These are phyloP conservation scores for Spiraea crenata DNA, from an alignment of 331 rosid species.

Conservation along the genomic window DNA sequence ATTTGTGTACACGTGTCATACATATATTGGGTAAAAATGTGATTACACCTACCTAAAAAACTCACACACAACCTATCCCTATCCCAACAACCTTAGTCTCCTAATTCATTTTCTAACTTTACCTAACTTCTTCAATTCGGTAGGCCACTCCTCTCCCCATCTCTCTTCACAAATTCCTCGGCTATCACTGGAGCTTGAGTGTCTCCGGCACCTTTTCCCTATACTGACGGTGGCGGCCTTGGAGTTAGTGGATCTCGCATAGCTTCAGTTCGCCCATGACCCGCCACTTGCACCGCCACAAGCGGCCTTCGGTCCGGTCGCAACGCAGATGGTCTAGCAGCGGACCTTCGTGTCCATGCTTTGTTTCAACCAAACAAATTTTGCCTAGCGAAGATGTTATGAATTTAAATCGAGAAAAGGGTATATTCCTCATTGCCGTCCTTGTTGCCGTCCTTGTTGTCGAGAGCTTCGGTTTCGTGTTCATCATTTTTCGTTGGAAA, in stretches of 20 bases:
- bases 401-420: conserved; percentile 22
- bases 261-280: conserved; percentile 78
- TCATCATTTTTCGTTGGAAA: too few relatives aligned
- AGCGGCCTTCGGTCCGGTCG: conserved; percentile 81
- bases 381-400: conserved; percentile 12
- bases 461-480: too few relatives aligned
- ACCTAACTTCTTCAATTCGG: too few relatives aligned
- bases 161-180: conserved; percentile 36
- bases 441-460: too few relatives aligned
- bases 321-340: conserved; percentile 81
- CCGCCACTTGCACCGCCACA: conserved; percentile 90
- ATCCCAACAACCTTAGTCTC: too few relatives aligned
- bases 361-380: too few relatives aligned
- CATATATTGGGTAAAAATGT: too few relatives aligned
- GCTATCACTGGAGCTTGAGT: conserved; percentile 67
- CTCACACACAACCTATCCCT: too few relatives aligned
- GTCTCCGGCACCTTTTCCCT: conserved; percentile 84
- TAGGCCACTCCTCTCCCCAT: too few relatives aligned
- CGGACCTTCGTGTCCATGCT: conserved; percentile 42
- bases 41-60: too few relatives aligned
- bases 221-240: conserved; percentile 78
- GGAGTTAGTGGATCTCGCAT: conserved; percentile 87
- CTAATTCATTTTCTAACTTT: too few relatives aligned
- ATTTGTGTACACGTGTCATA: too few relatives aligned
- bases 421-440: conserved; percentile 31